Conservation (phyloP, 2,329 filamentous ascomycete genomes). For the Rutstroemia sp. region DNA sequence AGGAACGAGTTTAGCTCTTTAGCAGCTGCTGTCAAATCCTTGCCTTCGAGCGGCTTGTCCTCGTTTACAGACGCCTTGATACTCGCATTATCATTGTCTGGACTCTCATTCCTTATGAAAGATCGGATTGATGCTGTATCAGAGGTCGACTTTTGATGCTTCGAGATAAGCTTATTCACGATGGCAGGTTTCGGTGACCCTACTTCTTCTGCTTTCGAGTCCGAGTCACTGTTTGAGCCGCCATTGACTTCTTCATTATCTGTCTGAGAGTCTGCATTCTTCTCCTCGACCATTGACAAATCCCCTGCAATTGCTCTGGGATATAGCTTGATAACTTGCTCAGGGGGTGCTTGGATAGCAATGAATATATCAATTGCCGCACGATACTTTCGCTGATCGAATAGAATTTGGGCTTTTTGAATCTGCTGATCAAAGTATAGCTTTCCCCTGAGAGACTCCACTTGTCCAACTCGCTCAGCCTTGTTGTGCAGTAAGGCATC, state of each 20-base stretch:
- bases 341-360: constrained; percentile 77
- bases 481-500: constrained; percentile 86
- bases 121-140: constrained; percentile 53
- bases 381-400: constrained; percentile 74
- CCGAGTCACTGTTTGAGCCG: constrained; percentile 36
- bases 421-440: constrained; percentile 65
- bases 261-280: constrained; percentile 36
- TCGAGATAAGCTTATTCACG: constrained; percentile 34
- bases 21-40: constrained; percentile 75
- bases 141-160: constrained; percentile 31
- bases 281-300: constrained; percentile 54
- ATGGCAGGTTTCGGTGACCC: constrained; percentile 30
- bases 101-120: constrained; percentile 42
- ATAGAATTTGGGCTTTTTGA: constrained; percentile 77
- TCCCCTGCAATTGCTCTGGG: constrained; percentile 79
- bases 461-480: constrained; percentile 67
- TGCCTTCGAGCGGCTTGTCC: constrained; percentile 60
- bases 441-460: constrained; percentile 89
- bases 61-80: constrained; percentile 39
- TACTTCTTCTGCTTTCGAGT: constrained; percentile 12
- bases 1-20: constrained; percentile 81
- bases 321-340: constrained; percentile 78
- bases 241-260: constrained; percentile 33
- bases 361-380: constrained; percentile 85
- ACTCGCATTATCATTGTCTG: constrained; percentile 48